Base-by-base conservation (phyloP, 345 rosid species). In the Salix purpurea region DNA sequence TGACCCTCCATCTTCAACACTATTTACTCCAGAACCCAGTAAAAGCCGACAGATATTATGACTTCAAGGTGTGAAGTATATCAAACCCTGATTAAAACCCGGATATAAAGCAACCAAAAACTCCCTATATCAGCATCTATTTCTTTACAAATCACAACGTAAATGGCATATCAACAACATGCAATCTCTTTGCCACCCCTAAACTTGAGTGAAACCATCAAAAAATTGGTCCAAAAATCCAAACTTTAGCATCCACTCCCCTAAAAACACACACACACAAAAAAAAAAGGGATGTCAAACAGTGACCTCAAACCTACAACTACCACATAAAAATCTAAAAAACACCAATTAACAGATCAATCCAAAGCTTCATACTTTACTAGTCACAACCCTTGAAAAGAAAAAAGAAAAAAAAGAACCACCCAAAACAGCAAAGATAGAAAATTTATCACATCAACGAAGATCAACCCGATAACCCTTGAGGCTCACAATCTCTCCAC, bases 1-100 rank as follows among this genome's bases (percentile, higher is more conserved):
- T 65, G 82, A 76, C 85, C 84, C 52, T 86, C 90, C 98, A 92
- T 92, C 64, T 80, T 74, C 61, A n/a, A 65, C 42, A 21, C 76
- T 54, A 73, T n/a, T 68, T 74, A 34, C 54, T 52, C 69, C 36
- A 62, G 52, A 66, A 62, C 58, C 71, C 65, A 39, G 7, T 24
- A 62, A n/a, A 26, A 44, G 66, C 60, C 76, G 36, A 71, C 72
- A 48, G 36, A 54, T 62, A 58, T 24, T 39, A 32, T 9, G 6
- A 34, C 77, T 76, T 68, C 81, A 67, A 87, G 71, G 73, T 54
- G 42, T 78, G 73, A 83, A 84, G 61, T 54, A 62, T 66, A 84
- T 23, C 61, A 61, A 75, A 78, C 46, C 58, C 77, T 40, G 78
- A 24, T 65, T 37, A 28, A 56, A 77, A 70, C 73, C 79, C 66